Evolutionary conservation across 2,329 filamentous ascomycete species (phyloP), one percentile per base, ranked within the genome.

Genomic region (Tolypocladium endophyticum): DNA sequence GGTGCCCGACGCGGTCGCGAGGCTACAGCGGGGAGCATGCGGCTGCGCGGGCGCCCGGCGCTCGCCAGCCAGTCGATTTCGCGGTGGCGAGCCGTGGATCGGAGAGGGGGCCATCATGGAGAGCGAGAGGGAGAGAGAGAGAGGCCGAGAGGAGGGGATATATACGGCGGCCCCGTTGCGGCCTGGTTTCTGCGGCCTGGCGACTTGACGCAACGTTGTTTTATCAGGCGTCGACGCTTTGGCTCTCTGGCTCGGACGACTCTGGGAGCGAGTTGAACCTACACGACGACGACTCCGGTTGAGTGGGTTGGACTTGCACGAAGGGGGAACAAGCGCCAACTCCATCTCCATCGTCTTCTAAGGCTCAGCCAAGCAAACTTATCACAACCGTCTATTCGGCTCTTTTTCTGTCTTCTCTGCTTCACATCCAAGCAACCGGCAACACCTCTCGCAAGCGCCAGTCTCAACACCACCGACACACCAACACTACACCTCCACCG

Each of bases 1-100:
- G 61, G 59, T 55, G 58, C 23, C 57, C 53, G 58, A 63, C 62
- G 64, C 64, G 63, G 58, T 61, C 61, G 60, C 62, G 64, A 60
- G 59, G 58, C 57, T 47, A 20, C 33, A 18, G 5, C 18, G 12
- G 28, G 47, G 36, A 1, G 11, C 23, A 23, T n/a, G 43, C 56
- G 28, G 56, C 41, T 52, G 41, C 36, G 55, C 55, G 30, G 33
- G 33, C 23, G n/a, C 57, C 36, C 28, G 2, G 47, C n/a, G 4
- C 38, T 33, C 45, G n/a, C 36, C 33, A 56, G 57, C 56, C 57
- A 59, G 45, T 39, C 38, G 60, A 50, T 59, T 47, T 36, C 55
- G 47, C 18, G 59, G 38, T 28, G 36, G 54, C 18, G 23, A n/a
- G 38, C 54, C 36, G 36, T 25, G 36, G 38, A 9, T 28, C n/a